A percentile compares a stretch with the other conserved stretches of the same genome.
These are phyloP conservation scores for Xanthoconium stramineum DNA, from an alignment of 768 basidiomycete genomes.

Conservation along the genomic window DNA sequence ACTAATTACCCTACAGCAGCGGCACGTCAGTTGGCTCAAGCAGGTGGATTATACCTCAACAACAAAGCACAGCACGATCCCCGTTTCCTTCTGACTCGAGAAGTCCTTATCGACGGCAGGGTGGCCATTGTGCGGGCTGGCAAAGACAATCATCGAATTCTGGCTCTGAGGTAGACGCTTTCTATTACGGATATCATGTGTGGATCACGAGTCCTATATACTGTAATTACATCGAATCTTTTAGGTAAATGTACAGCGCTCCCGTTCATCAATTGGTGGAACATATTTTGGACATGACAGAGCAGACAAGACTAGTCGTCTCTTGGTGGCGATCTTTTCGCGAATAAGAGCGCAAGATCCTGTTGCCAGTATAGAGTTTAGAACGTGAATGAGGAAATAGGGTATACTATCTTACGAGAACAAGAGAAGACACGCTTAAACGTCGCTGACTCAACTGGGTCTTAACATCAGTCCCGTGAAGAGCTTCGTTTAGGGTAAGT, in stretches of 20 bases:
- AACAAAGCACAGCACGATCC: constrained; percentile 52
- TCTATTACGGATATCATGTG: not conserved
- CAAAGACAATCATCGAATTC: constrained; percentile 63
- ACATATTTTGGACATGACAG: not conserved
- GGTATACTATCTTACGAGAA: constrained; percentile 18
- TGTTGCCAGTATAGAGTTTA: constrained; percentile 9
- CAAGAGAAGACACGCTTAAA: constrained; percentile 19
- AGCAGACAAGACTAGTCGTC: not conserved
- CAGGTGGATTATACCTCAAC: constrained; percentile 75
- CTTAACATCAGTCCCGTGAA: constrained; percentile 1
- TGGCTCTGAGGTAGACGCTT: constrained; percentile 36
- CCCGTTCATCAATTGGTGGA: not conserved
- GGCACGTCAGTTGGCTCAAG: constrained; percentile 56
- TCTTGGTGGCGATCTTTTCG: constrained; percentile 1
- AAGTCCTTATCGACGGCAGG: constrained; percentile 56
- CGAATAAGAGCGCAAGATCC: constrained; percentile 23
- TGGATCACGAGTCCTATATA: not conserved
- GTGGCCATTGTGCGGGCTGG: constrained; percentile 71
- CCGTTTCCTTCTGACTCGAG: constrained; percentile 37
- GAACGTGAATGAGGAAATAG: not conserved
- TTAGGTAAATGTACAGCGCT: not conserved
- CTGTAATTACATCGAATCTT: constrained; percentile 12
- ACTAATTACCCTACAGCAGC: constrained; percentile 46
- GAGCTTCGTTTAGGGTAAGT: not conserved
- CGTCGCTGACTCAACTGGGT: constrained; percentile 4